Percentiles rank a stretch among this genome's conserved stretches.
phyloP scores from a whole-genome alignment of 345 rosid genomes.

The Balakata baccata region DNA sequence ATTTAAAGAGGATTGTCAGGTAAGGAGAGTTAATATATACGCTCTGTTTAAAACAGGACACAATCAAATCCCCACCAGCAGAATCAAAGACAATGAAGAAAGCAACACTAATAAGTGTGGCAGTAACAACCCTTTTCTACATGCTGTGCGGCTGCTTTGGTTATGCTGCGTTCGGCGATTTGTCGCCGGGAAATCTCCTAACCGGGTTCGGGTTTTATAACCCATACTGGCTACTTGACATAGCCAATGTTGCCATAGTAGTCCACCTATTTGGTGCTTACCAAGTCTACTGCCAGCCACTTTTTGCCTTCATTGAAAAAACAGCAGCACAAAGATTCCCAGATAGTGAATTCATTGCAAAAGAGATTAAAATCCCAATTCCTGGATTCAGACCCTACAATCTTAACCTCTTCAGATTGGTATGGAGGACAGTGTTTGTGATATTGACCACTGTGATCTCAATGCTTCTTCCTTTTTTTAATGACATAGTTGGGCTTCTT shows the following conservation, averaged over 20 bases:
- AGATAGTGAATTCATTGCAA: slow-evolving; percentile 52
- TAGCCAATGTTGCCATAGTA: slow-evolving; percentile 76
- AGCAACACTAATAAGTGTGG: slow-evolving; percentile 62
- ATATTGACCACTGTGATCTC: slow-evolving; percentile 62
- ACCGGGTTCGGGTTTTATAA: slow-evolving; percentile 74
- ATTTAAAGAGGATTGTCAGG: too few species aligned
- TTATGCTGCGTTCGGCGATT: slow-evolving; percentile 84
- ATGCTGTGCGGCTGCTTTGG: slow-evolving; percentile 89
- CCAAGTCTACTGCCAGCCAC: slow-evolving; percentile 91
- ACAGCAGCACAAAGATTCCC: slow-evolving; percentile 44
- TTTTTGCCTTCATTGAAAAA: slow-evolving; percentile 75
- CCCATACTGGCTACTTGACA: slow-evolving; percentile 89
- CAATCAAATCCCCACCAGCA: slow-evolving; percentile 60
- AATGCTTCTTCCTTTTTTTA: slow-evolving; percentile 88
- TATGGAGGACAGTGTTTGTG: slow-evolving; percentile 88
- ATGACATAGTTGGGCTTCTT: slow-evolving; percentile 71
- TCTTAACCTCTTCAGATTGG: slow-evolving; percentile 67
- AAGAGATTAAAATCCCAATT: slow-evolving; percentile 50
- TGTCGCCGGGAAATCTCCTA: slow-evolving; percentile 72
- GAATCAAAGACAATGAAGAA: slow-evolving; percentile 81
- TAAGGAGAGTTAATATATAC: neutral
- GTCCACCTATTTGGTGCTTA: slow-evolving; percentile 85
- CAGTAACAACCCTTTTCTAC: slow-evolving; percentile 79
- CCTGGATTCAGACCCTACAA: slow-evolving; percentile 44
- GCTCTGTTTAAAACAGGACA: slow-evolving; percentile 41